These are phyloP conservation scores for Phalaenopsis hybrid DNA, from an alignment of 116 monocot genomes.

Conservation along the genomic window DNA sequence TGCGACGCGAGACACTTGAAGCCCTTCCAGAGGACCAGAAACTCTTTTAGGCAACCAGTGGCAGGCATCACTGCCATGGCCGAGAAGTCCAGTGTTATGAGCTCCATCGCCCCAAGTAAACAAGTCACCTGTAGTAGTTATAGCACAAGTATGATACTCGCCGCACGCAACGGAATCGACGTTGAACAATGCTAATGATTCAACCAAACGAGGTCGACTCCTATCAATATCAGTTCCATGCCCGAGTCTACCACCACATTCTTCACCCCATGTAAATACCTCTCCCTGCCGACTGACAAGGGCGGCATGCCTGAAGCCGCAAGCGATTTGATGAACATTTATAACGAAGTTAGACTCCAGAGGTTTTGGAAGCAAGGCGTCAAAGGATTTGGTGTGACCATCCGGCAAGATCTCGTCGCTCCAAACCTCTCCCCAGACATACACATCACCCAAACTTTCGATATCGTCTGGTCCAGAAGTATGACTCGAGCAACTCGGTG, in stretches of 20 bases:
- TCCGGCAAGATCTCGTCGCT: conserved; percentile 16
- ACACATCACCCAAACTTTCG: conserved; percentile 30
- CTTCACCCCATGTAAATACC: conserved; percentile 67
- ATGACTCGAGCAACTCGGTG: conserved; percentile 30
- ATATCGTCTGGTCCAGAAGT: conserved; percentile 29
- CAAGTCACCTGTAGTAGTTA: conserved; percentile 41
- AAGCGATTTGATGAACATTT: conserved; percentile 49
- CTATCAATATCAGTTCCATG: conserved; percentile 37
- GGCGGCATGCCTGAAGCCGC: conserved; percentile 44
- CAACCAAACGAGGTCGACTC: conserved; percentile 37
- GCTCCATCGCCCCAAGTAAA: conserved; percentile 53
- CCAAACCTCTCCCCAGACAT: conserved; percentile 32
- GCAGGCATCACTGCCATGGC: conserved; percentile 36
- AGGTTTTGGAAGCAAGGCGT: conserved; percentile 37
- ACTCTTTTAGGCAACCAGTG: conserved; percentile 54
- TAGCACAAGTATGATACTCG: conserved; percentile 52
- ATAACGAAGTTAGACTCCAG: conserved; percentile 52
- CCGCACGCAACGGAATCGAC: conserved; percentile 49
- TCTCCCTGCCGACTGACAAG: conserved; percentile 56
- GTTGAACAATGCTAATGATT: conserved; percentile 27
- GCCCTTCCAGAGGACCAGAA: conserved; percentile 43
- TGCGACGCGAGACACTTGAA: conserved; percentile 37
- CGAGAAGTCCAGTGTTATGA: conserved; percentile 39
- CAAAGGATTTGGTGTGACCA: conserved; percentile 7
- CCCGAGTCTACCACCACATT: conserved; percentile 50